Percentiles rank a stretch among this genome's conserved stretches.
phyloP scores from a whole-genome alignment of 2,329 filamentous ascomycete species.

The Botrytis sinoallii region DNA sequence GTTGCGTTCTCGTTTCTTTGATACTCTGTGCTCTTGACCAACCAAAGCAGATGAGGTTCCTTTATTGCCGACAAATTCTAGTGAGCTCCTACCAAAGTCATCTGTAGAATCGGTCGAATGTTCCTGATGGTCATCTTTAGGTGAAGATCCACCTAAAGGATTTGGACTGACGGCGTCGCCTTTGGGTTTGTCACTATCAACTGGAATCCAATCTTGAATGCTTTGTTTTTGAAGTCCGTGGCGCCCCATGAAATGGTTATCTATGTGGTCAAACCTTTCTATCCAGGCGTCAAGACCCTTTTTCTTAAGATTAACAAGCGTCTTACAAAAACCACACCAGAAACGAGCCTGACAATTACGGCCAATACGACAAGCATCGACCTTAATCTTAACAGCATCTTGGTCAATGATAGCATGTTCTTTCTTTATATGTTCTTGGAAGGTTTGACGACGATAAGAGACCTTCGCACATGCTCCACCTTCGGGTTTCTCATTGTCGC shows the following conservation, averaged over 20 bases:
- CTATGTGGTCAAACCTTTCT: slow-evolving; percentile 70
- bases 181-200: slow-evolving; percentile 31
- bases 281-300: slow-evolving; percentile 55
- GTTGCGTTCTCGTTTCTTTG: slow-evolving; percentile 21
- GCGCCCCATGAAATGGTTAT: slow-evolving; percentile 62
- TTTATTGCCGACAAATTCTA: slow-evolving; percentile 8
- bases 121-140: slow-evolving; percentile 2
- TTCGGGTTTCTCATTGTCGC: slow-evolving; percentile 45
- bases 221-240: slow-evolving; percentile 39
- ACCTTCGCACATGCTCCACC: slow-evolving; percentile 52
- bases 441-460: slow-evolving; percentile 56
- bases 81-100: slow-evolving; percentile 12
- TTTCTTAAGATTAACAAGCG: slow-evolving; percentile 48
- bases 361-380: slow-evolving; percentile 58
- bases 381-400: slow-evolving; percentile 40
- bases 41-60: slow-evolving; percentile 21
- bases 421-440: slow-evolving; percentile 57
- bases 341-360: slow-evolving; percentile 63
- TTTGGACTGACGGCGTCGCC: slow-evolving; percentile 19
- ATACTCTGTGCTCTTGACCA: slow-evolving; percentile 3
- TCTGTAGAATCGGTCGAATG: slow-evolving; percentile 7
- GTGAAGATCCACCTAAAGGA: slow-evolving; percentile 7
- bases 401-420: slow-evolving; percentile 36
- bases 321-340: slow-evolving; percentile 83
- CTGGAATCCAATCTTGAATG: slow-evolving; percentile 54